Percentiles rank a stretch among this genome's conserved stretches.
Conservation (phyloP, 2,329 filamentous ascomycete genomes). For the Pseudogymnoascus verrucosus region DNA sequence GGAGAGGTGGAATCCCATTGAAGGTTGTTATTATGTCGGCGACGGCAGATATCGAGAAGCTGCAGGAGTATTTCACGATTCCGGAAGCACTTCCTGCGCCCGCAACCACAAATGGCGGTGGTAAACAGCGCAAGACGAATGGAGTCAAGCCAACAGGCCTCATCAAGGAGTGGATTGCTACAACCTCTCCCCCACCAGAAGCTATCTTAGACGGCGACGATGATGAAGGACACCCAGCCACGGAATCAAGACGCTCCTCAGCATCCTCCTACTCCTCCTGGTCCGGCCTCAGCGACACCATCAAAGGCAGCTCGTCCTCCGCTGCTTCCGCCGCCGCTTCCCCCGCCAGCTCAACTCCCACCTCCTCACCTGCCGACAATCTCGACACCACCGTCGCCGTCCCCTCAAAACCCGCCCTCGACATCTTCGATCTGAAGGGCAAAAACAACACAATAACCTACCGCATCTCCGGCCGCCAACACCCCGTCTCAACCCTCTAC, state of each 20-base stretch:
- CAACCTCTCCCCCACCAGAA: neutral
- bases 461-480: slow-evolving; percentile 79
- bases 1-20: slow-evolving; percentile 63
- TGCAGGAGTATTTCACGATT: slow-evolving; percentile 63
- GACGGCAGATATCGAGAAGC: slow-evolving; percentile 77
- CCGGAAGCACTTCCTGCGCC: slow-evolving; percentile 5
- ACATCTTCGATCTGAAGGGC: slow-evolving; percentile 3
- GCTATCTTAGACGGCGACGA: neutral
- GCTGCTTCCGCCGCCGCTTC: neutral
- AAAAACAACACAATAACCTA: slow-evolving; percentile 23
- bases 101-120: neutral
- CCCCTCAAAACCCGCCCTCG: neutral
- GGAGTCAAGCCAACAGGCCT: neutral
- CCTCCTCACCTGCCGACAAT: neutral
- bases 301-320: neutral
- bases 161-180: neutral
- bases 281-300: slow-evolving; percentile 6
- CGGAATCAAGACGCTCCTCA: neutral
- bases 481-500: slow-evolving; percentile 72
- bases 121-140: neutral
- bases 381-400: neutral
- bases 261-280: slow-evolving; percentile 1
- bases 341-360: neutral
- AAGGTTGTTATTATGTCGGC: slow-evolving; percentile 97
- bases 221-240: neutral